Evolutionary conservation across 2,329 filamentous ascomycete species (phyloP), one percentile per base, ranked within the genome.

Genomic region (Ceratocystiopsis minuta): DNA sequence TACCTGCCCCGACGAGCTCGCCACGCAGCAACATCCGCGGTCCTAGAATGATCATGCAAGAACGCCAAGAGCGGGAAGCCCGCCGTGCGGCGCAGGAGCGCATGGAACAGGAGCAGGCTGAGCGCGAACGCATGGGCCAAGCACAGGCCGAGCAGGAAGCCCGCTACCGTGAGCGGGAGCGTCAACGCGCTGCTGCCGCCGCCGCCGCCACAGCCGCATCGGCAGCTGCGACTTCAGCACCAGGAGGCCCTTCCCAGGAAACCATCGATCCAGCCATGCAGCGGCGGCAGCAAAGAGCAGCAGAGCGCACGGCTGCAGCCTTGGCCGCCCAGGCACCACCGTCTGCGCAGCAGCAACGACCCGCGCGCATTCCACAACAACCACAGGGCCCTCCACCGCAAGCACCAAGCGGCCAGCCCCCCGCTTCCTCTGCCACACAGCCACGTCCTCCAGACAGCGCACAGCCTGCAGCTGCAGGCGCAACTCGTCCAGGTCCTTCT

Each of bases 31-130:
- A 80, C 20, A 81, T 95, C 46, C 75, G 80, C 50, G 87, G 86
- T 33, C 88, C 88, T 15, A 77, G 81, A 49, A 81, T 88, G 62
- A 88, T 96, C 53, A 93, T 95, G 87, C 77, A 83, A 59, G 78
- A 87, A 56, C 78, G 87, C 43, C 71, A 73, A 43, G 81, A 82
- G 49, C 72, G 87, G 47, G 84, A 92, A 58, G 74, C 79, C 20
- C 66, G 78, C 48, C 70, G 72, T 51, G 78, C 78, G 37, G 77
- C 83, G 54, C 70, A 71, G 36, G 77, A 81, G 53, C 71, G 75
- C 50, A 53, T 64, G 55, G 70, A 74, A 57, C 66, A 70, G 50
- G 69, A 72, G 51, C 65, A 72, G 46, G 68, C 66, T 2, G 72
- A 73, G 47, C 64, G 70, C 43, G 74, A 78, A 52, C n/a, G n/a